Base-by-base conservation (phyloP, 768 basidiomycete genomes). In the Collybia nuda region DNA sequence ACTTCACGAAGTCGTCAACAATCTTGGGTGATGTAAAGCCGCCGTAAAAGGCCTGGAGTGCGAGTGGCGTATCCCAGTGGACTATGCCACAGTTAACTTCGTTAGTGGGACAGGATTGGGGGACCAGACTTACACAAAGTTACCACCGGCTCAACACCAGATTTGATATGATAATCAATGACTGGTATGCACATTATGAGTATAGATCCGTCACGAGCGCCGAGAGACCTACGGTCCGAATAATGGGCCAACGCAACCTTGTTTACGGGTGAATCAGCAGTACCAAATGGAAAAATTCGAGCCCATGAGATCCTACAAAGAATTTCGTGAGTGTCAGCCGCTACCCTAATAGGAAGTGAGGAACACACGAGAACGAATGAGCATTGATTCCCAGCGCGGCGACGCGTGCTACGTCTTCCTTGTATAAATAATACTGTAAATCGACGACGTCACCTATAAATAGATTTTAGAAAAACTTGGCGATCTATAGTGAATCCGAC, bases 351-450 rank as follows among this genome's bases (percentile, higher is more conserved):
- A 26, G 26, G 38, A 18, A 8, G 17, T 26, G 23, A 49, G 11
- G 1, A 14, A 61, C 72, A 45, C 50, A 77, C 77, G 77, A 79
- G 54, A 81, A 76, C 6, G 77, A 79, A 58, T 79, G 76, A 4
- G 76, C 75, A 51, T 77, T 82, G 42, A 55, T 36, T 19, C 79
- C 80, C 26, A 81, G 64, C 1, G 78, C 75, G 43, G 76, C 74
- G 5, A 77, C 67, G n/a, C 80, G 63, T 1, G 76, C 68, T 3
- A 74, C 68, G 53, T 80, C 79, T 60, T 76, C 73, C 54, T 81
- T 81, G 62, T 80, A 81, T 36, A 80, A 64, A 51, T 66, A 79
- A 53, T 81, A 80, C 36, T 79, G 75, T 15, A 80, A 59, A 56
- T 77, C 77, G 6, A 76, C 68, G 26, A 79, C 60, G 55, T 78